Evolutionary conservation across 805 yeast species (phyloP).

Genomic region (Sporopachydermia lactativora): DNA sequence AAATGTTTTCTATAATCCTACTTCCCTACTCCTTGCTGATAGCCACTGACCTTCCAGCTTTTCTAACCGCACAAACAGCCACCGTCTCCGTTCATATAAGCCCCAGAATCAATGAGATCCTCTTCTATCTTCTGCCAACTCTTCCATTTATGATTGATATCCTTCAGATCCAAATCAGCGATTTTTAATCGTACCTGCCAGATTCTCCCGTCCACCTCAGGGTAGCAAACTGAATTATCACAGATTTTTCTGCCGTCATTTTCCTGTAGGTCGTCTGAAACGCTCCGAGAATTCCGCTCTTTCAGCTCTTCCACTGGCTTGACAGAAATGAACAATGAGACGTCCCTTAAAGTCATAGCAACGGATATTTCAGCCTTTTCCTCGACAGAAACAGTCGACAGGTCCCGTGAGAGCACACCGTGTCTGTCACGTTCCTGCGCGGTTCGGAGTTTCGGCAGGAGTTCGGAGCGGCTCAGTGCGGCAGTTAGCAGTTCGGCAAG

Average conservation of each 20-base stretch:
- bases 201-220: slow-evolving; percentile 9
- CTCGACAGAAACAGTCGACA: slow-evolving; percentile 8
- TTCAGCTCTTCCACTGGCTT: slow-evolving; percentile 16
- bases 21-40: too few relatives aligned
- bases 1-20: too few relatives aligned
- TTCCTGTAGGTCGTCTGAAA: too few relatives aligned
- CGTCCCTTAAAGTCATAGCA: slow-evolving; percentile 45
- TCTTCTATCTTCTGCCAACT: slow-evolving; percentile 36
- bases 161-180: slow-evolving; percentile 39
- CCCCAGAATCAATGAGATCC: slow-evolving; percentile 19
- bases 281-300: too few relatives aligned
- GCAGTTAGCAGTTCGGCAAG: not conserved
- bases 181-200: slow-evolving; percentile 25
- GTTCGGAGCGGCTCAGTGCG: too few relatives aligned
- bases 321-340: slow-evolving; percentile 35
- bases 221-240: slow-evolving; percentile 2
- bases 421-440: slow-evolving; percentile 15
- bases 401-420: slow-evolving; percentile 13
- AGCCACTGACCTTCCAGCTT: too few relatives aligned
- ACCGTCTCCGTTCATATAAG: slow-evolving; percentile 30
- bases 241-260: not conserved
- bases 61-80: too few relatives aligned
- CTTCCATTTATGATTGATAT: slow-evolving; percentile 22
- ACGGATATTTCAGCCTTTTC: slow-evolving; percentile 25
- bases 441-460: slow-evolving; percentile 20